Evolutionary conservation across 1,284 basidiomycete genomes (phyloP), one percentile per base, ranked within the genome.

Genomic region (Stygiomarasmius scandens): DNA sequence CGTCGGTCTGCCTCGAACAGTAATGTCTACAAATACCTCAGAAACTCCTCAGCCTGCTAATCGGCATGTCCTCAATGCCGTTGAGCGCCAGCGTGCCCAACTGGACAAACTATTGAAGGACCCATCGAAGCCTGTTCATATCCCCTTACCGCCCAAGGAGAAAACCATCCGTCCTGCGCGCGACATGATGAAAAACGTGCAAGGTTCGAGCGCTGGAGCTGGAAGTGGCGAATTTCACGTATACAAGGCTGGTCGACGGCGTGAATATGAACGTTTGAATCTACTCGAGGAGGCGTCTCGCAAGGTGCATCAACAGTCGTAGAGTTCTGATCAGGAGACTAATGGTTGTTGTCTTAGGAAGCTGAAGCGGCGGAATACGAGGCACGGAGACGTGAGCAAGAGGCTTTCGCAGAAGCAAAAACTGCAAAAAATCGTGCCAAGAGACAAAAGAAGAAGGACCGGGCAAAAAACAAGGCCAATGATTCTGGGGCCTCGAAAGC

Each of bases 121-220:
- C 65, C 95, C 95, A 0, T 71, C 83, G 4, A 95, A 94, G 69
- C 85, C 87, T 2, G 90, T 87, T 0, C 82, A 85, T 67, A 76
- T 97, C 8, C 93, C 95, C 1, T 67, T 82, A 16, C 78, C 89
- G 6, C 87, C 85, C 22, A 89, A 89, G 69, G 88, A 95, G 63
- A 93, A 93, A 74, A 81, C 79, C 0, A 80, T 96, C 36, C 79
- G 93, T 25, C 78, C 93, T 0, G 79, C 93, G 5, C 80, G 91
- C 51, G 96, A 98, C 73, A 96, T 96, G 90, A 96, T 99, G 90
- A 98, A 97, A 83, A 98, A 96, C 64, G 95, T 98, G 2, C 93
- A 96, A 71, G 95, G 95, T 1, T 95, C 92, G 9, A 93, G 90
- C 72, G 93, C 94, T 1, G 95, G 92, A 55, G 93, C 95, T 16